These are phyloP conservation scores for Adenanthera pavonina DNA, from an alignment of 306 rosid genomes.

Conservation along the genomic window DNA sequence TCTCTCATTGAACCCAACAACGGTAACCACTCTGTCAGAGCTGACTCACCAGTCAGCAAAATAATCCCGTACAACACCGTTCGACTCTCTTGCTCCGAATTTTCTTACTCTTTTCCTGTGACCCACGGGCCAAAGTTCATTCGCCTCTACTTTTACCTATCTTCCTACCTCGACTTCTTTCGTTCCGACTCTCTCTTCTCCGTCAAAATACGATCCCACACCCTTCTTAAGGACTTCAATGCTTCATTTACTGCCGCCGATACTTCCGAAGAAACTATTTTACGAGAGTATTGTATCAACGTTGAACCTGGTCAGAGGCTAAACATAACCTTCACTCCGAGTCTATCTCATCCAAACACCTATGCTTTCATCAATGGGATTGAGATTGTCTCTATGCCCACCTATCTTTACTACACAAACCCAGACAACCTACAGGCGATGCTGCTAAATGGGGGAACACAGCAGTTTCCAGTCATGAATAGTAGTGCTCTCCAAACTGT, in stretches of 20 bases:
- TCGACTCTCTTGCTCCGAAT: background rate
- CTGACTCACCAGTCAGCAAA: background rate
- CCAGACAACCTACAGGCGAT: background rate
- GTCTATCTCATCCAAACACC: no score
- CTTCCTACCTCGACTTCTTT: background rate
- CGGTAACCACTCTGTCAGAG: background rate
- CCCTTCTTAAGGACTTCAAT: background rate
- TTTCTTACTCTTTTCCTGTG: background rate
- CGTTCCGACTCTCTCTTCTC: conserved; percentile 38
- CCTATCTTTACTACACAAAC: background rate
- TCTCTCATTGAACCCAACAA: background rate
- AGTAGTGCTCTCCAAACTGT: background rate
- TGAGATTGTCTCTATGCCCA: background rate
- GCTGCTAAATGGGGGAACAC: background rate
- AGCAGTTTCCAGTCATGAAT: background rate
- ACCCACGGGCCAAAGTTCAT: background rate
- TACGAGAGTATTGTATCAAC: conserved; percentile 5
- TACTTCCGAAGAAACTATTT: no score
- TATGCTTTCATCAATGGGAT: no score
- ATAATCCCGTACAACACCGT: background rate
- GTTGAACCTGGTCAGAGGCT: conserved; percentile 30
- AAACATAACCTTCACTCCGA: conserved; percentile 33
- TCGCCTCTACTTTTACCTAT: background rate
- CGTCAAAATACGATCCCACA: conserved; percentile 28
- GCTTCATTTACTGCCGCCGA: conserved; percentile 18